Evolutionary conservation across 1,139 yeast genomes (phyloP), one percentile per base, ranked within the genome.

Genomic region (Saccharomyces hybrid): DNA sequence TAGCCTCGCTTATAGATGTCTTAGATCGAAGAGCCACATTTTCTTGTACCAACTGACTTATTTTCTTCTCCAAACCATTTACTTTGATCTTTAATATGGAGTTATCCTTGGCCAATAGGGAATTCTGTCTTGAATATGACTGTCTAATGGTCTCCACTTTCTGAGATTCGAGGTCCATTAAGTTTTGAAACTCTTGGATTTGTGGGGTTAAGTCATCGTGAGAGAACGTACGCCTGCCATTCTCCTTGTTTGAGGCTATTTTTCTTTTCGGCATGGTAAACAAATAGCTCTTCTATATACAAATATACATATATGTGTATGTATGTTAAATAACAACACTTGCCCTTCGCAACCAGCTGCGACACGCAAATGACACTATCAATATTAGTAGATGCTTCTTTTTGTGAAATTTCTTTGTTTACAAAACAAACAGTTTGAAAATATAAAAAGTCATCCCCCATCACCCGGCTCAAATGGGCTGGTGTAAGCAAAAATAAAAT

Each of bases 51-150:
- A 79, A 66, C 25, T 75, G 77, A 47, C 77, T 72, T 25, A 80
- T 65, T 57, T 73, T 77, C 13, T 68, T 62, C 63, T 84, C 88
- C 67, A 84, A 67, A 26, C 77, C 81, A 1, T 77, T 69, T 16
- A 84, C 72, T 57, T 74, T 78, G 38, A 75, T 63, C 70, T 77
- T 71, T 66, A 84, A 70, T 25, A 75, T 66, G 6, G 83, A 76
- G 64, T 83, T 83, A 54, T 78, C 78, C 59, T 76, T 78, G 0
- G 86, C 86, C 44, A 84, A 68, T 19, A 79, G 75, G 57, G 73
- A 74, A 66, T 83, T 83, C 62, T 83, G 69, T 27, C 57, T 62
- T 1, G 59, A 48, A 48, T 64, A 66, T 2, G 56, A 54, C 8
- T 50, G 50, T 34, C 56, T 62, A 5, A 63, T 54, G 2, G 53